Base-by-base conservation (phyloP, 2,329 filamentous ascomycete genomes). In the Phialophora verrucosa region DNA sequence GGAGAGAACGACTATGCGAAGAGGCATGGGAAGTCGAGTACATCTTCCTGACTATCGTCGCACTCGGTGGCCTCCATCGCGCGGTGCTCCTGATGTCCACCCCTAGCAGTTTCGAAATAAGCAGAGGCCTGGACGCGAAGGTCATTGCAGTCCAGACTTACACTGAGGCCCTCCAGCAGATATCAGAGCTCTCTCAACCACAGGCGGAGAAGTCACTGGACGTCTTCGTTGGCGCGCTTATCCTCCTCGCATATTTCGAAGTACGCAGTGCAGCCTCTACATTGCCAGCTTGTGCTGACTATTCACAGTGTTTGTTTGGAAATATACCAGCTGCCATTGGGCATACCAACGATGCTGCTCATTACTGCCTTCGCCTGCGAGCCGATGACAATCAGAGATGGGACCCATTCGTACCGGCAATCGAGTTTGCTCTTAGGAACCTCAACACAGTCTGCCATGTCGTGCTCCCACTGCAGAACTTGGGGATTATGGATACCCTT, bases 11-110 rank as follows among this genome's bases (percentile, higher is more conserved):
- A 44, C 3, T 73, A 3, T 73, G 71, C 47, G 51, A 73, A 55
- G 67, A 66, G 53, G 69, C 67, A 7, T 73, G 69, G 70, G 71
- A 73, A 31, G 35, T 38, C 14, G 71, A 73, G 58, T 73, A 64
- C 61, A 47, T 70, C n/a, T 73, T 65, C 53, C 70, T 72, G 55
- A 54, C 70, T 3, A 66, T 73, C 12, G 66, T 63, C 1, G 71
- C 71, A 7, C 67, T 73, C 17, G 70, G 71, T 7, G 64, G 53
- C 14, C 64, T 71, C 55, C 71, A 73, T 64, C 61, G 71, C 23
- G 70, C 71, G 14, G 57, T 62, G 20, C 59, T 55, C 17, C 11
- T 55, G 29, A 32, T 35, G 53, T 55, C 53, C 25, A 55, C 53
- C 1, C 53, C 29, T 11, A 35, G 11, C n/a, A 31, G 17, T 2